A percentile compares a stretch with the other conserved stretches of the same genome.
These are phyloP conservation scores for Talaromyces albobiverticillius DNA, from an alignment of 2,329 filamentous ascomycete genomes.

Conservation along the genomic window DNA sequence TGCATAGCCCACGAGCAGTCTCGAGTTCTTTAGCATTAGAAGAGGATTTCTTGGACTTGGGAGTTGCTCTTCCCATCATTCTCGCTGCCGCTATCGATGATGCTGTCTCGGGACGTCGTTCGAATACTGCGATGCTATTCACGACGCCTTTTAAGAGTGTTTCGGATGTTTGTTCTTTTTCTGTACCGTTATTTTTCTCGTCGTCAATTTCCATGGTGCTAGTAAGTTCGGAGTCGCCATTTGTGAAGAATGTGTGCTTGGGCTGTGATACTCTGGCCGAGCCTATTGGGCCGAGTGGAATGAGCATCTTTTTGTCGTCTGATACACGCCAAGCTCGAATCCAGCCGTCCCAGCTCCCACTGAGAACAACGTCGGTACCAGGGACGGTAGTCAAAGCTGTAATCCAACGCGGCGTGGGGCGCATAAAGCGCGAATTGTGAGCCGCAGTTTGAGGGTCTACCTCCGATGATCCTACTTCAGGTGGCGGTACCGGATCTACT, in stretches of 20 bases:
- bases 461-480: conserved; percentile 71
- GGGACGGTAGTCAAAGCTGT: conserved; percentile 84
- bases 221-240: neutral
- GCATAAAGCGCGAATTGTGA: conserved; percentile 45
- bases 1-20: conserved; percentile 62
- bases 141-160: conserved; percentile 68
- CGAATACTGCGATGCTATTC: conserved; percentile 85
- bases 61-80: conserved; percentile 11
- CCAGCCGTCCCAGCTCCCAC: conserved; percentile 90
- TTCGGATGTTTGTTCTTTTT: conserved; percentile 17
- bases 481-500: conserved; percentile 67
- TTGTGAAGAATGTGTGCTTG: conserved; percentile 27
- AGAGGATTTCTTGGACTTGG: conserved; percentile 20
- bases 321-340: conserved; percentile 82
- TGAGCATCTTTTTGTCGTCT: conserved; percentile 76
- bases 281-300: conserved; percentile 67
- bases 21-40: neutral
- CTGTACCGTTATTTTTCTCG: neutral
- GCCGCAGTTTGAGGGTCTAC: conserved; percentile 57
- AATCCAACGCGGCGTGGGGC: conserved; percentile 74
- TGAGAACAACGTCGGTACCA: conserved; percentile 85
- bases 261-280: conserved; percentile 28
- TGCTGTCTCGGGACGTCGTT: conserved; percentile 56
- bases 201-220: neutral
- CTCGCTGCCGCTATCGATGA: neutral